phyloP scores from a whole-genome alignment of 2,329 filamentous ascomycete genomes.

The Parafenestella ontariensis region DNA sequence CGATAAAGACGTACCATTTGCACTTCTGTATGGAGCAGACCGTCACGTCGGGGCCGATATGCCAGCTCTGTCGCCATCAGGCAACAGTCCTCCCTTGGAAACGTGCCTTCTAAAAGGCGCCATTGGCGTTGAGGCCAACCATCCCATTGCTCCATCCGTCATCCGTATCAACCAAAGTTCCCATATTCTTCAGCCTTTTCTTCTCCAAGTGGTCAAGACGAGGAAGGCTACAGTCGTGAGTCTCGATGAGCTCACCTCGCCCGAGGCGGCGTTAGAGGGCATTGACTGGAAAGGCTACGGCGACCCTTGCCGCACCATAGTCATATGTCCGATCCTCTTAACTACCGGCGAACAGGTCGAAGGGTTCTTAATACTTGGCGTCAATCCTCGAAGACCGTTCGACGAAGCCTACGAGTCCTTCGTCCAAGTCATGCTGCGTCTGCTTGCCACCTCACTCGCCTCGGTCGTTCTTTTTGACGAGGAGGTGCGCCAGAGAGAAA shows the following conservation, averaged over 20 bases:
- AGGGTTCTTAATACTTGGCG: conserved; percentile 50
- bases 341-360: conserved; percentile 45
- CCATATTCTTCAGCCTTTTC: conserved; percentile 30
- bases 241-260: conserved; percentile 37
- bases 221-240: conserved; percentile 38
- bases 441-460: conserved; percentile 50
- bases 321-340: conserved; percentile 48
- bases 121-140: conserved; percentile 29
- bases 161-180: conserved; percentile 33
- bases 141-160: conserved; percentile 32
- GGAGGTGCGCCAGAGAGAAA: conserved; percentile 46
- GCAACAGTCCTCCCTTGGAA: conserved; percentile 12
- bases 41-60: conserved; percentile 16
- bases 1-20: conserved; percentile 55
- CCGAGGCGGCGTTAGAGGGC: conserved; percentile 28
- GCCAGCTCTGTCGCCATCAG: conserved; percentile 23
- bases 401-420: conserved; percentile 51
- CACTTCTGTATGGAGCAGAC: conserved; percentile 33
- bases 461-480: conserved; percentile 51
- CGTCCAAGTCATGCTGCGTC: conserved; percentile 43
- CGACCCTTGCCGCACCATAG: conserved; percentile 41
- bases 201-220: conserved; percentile 34
- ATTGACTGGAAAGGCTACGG: conserved; percentile 46
- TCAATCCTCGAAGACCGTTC: conserved; percentile 49
- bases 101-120: conserved; percentile 34